phyloP scores from a whole-genome alignment of 2,329 filamentous ascomycete species.

The Pseudopyrenochaeta lycopersici region DNA sequence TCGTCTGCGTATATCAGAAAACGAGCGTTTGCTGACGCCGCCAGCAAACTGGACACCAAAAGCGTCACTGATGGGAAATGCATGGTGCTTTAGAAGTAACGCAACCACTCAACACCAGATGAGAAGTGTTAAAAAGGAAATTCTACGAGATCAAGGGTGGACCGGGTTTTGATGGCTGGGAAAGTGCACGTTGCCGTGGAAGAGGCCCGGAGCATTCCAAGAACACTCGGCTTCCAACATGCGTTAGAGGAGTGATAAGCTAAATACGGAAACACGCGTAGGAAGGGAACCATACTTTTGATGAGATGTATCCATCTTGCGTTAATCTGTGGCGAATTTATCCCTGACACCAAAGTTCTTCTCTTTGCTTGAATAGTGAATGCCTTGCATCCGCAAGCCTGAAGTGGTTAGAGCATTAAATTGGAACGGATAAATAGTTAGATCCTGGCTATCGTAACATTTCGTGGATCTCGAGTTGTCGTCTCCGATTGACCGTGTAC shows the following conservation, averaged over 20 bases:
- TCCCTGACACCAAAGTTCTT: too few species aligned
- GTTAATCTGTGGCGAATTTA: too few species aligned
- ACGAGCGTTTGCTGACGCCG: slow-evolving; percentile 27
- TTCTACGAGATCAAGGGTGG: not conserved
- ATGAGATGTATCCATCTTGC: too few species aligned
- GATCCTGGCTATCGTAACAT: too few species aligned
- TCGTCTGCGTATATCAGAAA: slow-evolving; percentile 46
- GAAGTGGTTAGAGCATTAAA: too few species aligned
- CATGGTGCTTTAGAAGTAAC: slow-evolving; percentile 24
- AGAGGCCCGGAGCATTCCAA: slow-evolving; percentile 7
- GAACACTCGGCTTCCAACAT: not conserved
- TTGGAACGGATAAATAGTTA: too few species aligned
- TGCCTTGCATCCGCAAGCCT: too few species aligned
- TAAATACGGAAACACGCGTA: too few species aligned
- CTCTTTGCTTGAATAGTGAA: too few species aligned
- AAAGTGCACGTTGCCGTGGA: slow-evolving; percentile 9
- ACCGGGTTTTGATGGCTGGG: not conserved
- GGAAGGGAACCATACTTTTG: too few species aligned
- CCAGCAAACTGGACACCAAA: slow-evolving; percentile 20
- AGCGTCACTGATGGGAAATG: slow-evolving; percentile 22
- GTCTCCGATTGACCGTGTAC: not conserved
- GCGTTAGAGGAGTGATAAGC: not conserved
- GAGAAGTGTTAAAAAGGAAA: not conserved
- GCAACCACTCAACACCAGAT: not conserved
- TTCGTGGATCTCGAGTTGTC: not conserved